phyloP scores from a whole-genome alignment of 306 rosid genomes.

The Quercus aquifolioides region DNA sequence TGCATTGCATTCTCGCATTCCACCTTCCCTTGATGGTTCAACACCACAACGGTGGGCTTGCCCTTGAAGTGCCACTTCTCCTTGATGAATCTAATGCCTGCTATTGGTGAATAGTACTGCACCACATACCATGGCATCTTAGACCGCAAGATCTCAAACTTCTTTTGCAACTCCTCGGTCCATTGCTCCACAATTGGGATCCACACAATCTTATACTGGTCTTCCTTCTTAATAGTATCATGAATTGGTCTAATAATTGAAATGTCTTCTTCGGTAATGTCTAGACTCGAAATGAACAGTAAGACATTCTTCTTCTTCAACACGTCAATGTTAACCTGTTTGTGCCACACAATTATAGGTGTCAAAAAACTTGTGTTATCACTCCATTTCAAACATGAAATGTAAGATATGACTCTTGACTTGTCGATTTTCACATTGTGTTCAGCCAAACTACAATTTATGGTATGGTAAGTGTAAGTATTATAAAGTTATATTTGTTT shows the following conservation, averaged over 20 bases:
- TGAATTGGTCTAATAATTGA: slow-evolving; percentile 25
- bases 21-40: slow-evolving; percentile 55
- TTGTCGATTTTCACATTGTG: no score
- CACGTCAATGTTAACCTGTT: slow-evolving; percentile 36
- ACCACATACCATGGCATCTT: slow-evolving; percentile 58
- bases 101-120: slow-evolving; percentile 15
- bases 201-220: slow-evolving; percentile 58
- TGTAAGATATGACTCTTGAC: not conserved
- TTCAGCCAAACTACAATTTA: no score
- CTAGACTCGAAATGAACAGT: slow-evolving; percentile 47
- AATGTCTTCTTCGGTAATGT: slow-evolving; percentile 46
- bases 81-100: slow-evolving; percentile 53
- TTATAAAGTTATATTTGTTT: no score
- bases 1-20: slow-evolving; percentile 47
- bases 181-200: slow-evolving; percentile 58
- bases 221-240: slow-evolving; percentile 27
- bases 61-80: slow-evolving; percentile 62
- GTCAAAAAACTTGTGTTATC: not conserved
- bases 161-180: slow-evolving; percentile 39
- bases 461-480: no score
- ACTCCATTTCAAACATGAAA: not conserved
- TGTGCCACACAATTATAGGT: not conserved
- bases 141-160: slow-evolving; percentile 40
- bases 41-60: slow-evolving; percentile 42
- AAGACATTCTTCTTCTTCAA: slow-evolving; percentile 43